phyloP scores from a whole-genome alignment of 1,284 basidiomycete genomes.

The Fomitopsis betulina region DNA sequence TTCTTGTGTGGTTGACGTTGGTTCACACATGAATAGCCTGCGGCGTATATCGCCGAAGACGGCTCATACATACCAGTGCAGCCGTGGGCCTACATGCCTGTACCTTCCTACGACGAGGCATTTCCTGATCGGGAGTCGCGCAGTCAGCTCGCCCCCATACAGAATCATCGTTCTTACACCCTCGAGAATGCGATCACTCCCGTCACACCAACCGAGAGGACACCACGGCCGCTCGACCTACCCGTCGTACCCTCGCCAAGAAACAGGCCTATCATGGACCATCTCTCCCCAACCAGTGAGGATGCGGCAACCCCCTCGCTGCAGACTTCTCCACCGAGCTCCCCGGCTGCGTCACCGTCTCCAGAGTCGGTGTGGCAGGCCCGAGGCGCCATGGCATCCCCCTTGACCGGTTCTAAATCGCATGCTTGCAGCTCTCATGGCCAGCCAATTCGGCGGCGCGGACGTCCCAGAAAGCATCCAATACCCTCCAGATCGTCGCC shows the following conservation, averaged over 20 bases:
- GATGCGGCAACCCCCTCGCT: background rate
- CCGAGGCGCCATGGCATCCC: background rate
- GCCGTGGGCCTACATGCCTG: background rate
- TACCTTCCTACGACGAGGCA: background rate
- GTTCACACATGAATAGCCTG: background rate
- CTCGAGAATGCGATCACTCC: slow-evolving; percentile 3
- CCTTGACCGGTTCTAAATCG: background rate
- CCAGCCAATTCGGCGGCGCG: slow-evolving; percentile 12
- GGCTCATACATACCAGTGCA: background rate
- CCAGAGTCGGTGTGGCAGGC: background rate
- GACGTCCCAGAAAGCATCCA: slow-evolving; percentile 17
- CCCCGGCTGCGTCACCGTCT: background rate
- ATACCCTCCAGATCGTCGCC: slow-evolving; percentile 6
- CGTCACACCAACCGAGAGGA: background rate
- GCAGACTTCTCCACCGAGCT: background rate
- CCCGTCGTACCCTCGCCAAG: background rate
- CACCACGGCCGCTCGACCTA: background rate
- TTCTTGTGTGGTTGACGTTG: background rate
- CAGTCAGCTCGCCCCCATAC: background rate
- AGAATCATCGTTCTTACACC: slow-evolving; percentile 1
- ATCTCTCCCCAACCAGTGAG: background rate
- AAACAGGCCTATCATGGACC: background rate
- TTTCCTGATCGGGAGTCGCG: background rate
- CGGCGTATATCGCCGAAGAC: background rate
- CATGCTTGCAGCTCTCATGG: background rate